These are phyloP conservation scores for Ceratobasidium sp. DNA, from an alignment of 1,284 basidiomycete species.

Conservation along the genomic window DNA sequence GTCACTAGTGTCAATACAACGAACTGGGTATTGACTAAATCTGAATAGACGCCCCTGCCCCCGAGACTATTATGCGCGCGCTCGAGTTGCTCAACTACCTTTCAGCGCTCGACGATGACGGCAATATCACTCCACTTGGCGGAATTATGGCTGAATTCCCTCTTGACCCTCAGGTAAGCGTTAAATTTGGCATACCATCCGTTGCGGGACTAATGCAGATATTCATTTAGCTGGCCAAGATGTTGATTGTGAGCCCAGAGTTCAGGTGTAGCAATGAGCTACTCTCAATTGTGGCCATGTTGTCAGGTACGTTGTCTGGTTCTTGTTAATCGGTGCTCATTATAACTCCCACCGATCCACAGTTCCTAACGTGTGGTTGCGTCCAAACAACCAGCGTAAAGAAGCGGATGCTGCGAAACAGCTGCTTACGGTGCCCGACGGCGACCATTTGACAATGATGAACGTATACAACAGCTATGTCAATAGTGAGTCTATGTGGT, in stretches of 20 bases:
- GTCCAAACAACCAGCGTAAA: conserved; percentile 85
- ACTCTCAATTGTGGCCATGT: conserved; percentile 93
- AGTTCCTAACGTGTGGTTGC: conserved; percentile 94
- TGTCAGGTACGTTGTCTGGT: conserved; percentile 70
- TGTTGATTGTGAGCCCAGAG: conserved; percentile 93
- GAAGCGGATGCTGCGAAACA: conserved; percentile 95
- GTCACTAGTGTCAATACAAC: conserved; percentile 44
- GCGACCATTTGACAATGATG: conserved; percentile 93
- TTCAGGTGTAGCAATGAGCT: conserved; percentile 98
- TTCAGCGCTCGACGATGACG: conserved; percentile 92
- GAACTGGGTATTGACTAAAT: not conserved
- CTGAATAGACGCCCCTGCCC: conserved; percentile 81
- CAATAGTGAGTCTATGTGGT: conserved; percentile 62
- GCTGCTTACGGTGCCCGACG: conserved; percentile 88
- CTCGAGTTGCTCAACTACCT: conserved; percentile 94
- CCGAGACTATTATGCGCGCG: conserved; percentile 97
- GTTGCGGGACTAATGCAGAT: not conserved
- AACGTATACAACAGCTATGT: conserved; percentile 97
- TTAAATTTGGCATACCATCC: not conserved
- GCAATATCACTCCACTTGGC: conserved; percentile 87
- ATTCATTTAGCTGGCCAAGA: conserved; percentile 79
- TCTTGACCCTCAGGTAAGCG: conserved; percentile 85
- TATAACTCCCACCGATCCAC: conserved; percentile 15
- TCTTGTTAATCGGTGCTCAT: not conserved
- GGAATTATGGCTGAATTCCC: conserved; percentile 98